Evolutionary conservation across 1,139 yeast species (phyloP), one percentile per base, ranked within the genome.

Genomic region (Hyphopichia buzzinii): DNA sequence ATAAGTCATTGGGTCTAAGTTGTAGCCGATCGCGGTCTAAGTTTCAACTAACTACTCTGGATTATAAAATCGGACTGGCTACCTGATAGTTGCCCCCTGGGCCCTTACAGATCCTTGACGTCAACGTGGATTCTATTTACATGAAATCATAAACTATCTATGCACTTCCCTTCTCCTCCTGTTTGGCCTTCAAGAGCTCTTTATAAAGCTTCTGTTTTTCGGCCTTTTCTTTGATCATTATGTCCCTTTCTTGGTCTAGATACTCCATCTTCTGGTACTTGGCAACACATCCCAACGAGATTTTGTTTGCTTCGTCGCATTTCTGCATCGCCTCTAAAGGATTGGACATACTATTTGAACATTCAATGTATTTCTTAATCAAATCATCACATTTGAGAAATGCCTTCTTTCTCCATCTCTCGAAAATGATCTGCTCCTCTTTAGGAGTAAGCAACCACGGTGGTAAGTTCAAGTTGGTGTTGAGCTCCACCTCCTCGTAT

Each of bases 401-500:
- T 0, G 96, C 79, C 55, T 74, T 75, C 43, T 73, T 79, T 59
- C 88, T 84, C 80, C 94, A 81, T 50, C 88, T 75, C 48, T 79
- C 81, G 47, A 88, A 79, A 25, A 88, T 81, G 47, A 82, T 78
- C 60, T 83, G 83, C 55, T 89, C 97, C 55, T 89, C 97, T 47
- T 76, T 75, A 3, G 96, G 96, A 0, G 94, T 79, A 29, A 89
- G 68, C 49, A 87, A 77, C 97, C 97, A 89, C 11, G 79, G 68
- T 1, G 96, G 96, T 30, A 85, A 60, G 46, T 62, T 64, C 21
- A 75, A 75, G 48, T 71, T 67, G 8, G 71, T 58, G 30, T 70
- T 74, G 33, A 71, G 58, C 26, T 67, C 71, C 6, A 67, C 60
- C 31, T 64, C 72, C 26, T 64, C 70, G 44, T 54, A 67, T 14